A percentile compares a stretch with the other conserved stretches of the same genome.
Conservation (phyloP, 2,329 filamentous ascomycete species). For the Apiospora kogelbergensis region DNA sequence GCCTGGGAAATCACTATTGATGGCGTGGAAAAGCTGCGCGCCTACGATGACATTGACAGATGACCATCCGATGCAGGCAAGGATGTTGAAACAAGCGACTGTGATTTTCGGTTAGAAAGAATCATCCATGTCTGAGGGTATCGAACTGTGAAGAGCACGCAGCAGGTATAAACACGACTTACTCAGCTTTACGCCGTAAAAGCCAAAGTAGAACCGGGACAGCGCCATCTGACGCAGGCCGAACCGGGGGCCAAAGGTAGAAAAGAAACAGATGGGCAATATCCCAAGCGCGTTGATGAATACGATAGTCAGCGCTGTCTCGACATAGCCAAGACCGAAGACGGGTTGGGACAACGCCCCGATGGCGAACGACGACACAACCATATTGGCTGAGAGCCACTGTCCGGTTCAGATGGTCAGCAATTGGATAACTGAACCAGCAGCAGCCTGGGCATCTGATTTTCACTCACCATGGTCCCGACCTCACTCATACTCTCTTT, state of each 20-base stretch:
- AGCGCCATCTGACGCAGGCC: conserved; percentile 79
- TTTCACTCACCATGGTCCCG: conserved; percentile 63
- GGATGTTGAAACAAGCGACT: conserved; percentile 69
- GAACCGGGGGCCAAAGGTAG: conserved; percentile 72
- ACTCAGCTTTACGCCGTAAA: conserved; percentile 68
- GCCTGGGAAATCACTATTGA: conserved; percentile 68
- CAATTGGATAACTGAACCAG: not conserved
- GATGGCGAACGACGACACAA: conserved; percentile 74
- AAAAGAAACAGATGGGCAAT: conserved; percentile 73
- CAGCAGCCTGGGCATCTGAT: not conserved
- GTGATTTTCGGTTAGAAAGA: conserved; percentile 19
- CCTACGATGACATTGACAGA: conserved; percentile 79
- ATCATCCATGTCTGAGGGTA: conserved; percentile 17
- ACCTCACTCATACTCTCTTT: conserved; percentile 66
- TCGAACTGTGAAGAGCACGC: not conserved
- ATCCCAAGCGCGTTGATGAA: conserved; percentile 77
- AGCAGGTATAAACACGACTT: conserved; percentile 17
- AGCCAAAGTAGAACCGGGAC: conserved; percentile 76
- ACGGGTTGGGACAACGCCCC: conserved; percentile 68
- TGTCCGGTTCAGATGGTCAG: conserved; percentile 27
- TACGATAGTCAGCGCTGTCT: conserved; percentile 69
- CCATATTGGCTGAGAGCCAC: conserved; percentile 80
- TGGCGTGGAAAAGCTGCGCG: conserved; percentile 72
- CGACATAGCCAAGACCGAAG: conserved; percentile 70
- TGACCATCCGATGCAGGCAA: conserved; percentile 74